Conservation (phyloP, 805 yeast genomes). For the Lipomyces japonicus region DNA sequence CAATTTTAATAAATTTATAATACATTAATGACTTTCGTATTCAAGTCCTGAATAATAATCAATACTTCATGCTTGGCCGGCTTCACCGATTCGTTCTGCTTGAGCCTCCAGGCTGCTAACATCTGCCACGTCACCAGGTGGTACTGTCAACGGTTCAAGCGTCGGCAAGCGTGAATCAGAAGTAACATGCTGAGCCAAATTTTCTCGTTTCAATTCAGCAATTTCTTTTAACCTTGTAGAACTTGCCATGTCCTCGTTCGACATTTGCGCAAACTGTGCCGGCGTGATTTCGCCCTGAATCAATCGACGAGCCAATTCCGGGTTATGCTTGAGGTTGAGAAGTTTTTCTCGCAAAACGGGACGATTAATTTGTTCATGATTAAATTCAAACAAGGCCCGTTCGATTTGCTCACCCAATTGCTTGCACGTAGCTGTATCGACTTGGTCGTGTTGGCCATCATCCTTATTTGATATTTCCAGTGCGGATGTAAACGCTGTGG, state of each 20-base stretch:
- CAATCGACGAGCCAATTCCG: conserved; percentile 6
- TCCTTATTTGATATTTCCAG: conserved; percentile 2
- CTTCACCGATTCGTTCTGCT: background rate
- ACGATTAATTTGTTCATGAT: conserved; percentile 34
- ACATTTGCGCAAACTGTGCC: conserved; percentile 14
- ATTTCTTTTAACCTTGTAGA: background rate
- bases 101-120: background rate
- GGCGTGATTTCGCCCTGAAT: conserved; percentile 7
- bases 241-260: conserved; percentile 14
- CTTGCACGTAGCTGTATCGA: background rate
- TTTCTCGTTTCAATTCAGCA: conserved; percentile 4
- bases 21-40: conserved; percentile 4
- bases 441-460: background rate
- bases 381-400: conserved; percentile 4
- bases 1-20: too few relatives aligned
- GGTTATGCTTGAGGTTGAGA: conserved; percentile 32
- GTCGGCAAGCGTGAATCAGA: background rate
- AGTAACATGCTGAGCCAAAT: conserved; percentile 5
- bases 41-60: conserved; percentile 2
- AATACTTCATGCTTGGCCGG: too few relatives aligned
- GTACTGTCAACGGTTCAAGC: background rate
- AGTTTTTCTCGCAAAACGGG: conserved; percentile 42
- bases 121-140: too few relatives aligned
- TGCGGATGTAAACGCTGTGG: conserved; percentile 7
- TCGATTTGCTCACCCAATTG: conserved; percentile 14